phyloP scores from a whole-genome alignment of 2,329 filamentous ascomycete species.

The Clathrospora elynae region DNA sequence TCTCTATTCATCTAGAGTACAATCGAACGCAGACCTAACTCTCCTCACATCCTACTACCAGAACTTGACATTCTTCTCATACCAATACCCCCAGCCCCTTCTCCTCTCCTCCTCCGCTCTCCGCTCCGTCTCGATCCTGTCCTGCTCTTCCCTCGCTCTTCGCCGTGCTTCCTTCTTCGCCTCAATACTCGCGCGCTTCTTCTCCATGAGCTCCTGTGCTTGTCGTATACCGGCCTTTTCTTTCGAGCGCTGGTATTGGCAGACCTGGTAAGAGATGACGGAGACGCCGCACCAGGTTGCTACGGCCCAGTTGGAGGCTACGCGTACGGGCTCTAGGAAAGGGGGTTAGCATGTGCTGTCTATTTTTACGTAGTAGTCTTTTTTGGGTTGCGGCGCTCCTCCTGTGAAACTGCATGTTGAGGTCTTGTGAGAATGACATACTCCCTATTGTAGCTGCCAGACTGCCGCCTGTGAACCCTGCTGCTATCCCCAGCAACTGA shows the following conservation, averaged over 20 bases:
- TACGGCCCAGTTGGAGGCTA: conserved; percentile 84
- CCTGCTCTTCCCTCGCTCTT: conserved; percentile 51
- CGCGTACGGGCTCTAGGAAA: conserved; percentile 64
- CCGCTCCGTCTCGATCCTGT: conserved; percentile 36
- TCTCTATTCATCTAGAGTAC: too few relatives aligned
- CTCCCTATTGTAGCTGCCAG: conserved; percentile 76
- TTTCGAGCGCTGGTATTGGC: conserved; percentile 72
- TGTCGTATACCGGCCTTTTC: conserved; percentile 85
- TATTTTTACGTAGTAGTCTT: too few relatives aligned
- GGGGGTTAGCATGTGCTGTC: conserved; percentile 63
- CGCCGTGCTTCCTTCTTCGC: conserved; percentile 53
- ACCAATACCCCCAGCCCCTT: conserved; percentile 45
- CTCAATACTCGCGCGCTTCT: conserved; percentile 63
- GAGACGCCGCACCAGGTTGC: conserved; percentile 73
- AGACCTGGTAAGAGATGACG: conserved; percentile 81
- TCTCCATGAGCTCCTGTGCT: conserved; percentile 79
- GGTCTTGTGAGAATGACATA: conserved; percentile 50
- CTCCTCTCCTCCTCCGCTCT: conserved; percentile 43
- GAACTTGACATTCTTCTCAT: conserved; percentile 45
- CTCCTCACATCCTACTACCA: conserved; percentile 27
- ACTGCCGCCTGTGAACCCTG: conserved; percentile 76
- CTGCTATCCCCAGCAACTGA: conserved; percentile 79
- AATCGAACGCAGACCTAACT: too few relatives aligned
- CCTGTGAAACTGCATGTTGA: too few relatives aligned
- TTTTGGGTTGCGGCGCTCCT: too few relatives aligned